phyloP scores from a whole-genome alignment of 352 stramenopile species.

The Peronosclerospora sorghi region DNA sequence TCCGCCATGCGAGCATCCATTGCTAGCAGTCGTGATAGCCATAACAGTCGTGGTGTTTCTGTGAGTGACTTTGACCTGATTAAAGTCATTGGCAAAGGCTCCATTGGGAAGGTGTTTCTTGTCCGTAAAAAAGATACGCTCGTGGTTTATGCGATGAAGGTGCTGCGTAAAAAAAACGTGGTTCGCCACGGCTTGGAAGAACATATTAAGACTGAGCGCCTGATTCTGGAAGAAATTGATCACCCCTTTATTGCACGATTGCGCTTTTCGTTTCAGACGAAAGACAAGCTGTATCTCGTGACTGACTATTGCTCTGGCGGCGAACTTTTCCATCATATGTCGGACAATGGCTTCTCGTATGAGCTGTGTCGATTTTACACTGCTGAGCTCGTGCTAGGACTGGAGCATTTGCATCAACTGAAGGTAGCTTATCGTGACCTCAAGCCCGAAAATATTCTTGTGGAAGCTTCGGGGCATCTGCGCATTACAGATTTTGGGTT shows the following conservation, averaged over 20 bases:
- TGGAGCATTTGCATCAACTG: conserved; percentile 92
- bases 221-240: conserved; percentile 95
- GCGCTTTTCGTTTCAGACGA: conserved; percentile 96
- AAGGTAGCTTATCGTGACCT: conserved; percentile 96
- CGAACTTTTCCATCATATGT: conserved; percentile 97
- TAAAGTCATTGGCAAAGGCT: conserved; percentile 72
- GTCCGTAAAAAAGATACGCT: conserved; percentile 82
- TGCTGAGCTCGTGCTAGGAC: conserved; percentile 89
- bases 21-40: conserved; percentile 26
- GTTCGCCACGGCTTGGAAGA: conserved; percentile 88
- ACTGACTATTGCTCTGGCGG: conserved; percentile 88
- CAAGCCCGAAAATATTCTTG: conserved; percentile 94
- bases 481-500: conserved; percentile 95
- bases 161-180: conserved; percentile 94
- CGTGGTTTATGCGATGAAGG: conserved; percentile 96
- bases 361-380: conserved; percentile 89
- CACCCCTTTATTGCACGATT: conserved; percentile 98
- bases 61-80: conserved; percentile 82
- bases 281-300: conserved; percentile 83
- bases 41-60: conserved; percentile 33
- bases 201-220: conserved; percentile 93
- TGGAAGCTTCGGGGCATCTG: conserved; percentile 87
- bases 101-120: conserved; percentile 86
- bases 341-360: conserved; percentile 70
- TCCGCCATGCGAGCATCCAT: conserved; percentile 50